phyloP scores from a whole-genome alignment of 331 rosid genomes.

The Arachis monticola region DNA sequence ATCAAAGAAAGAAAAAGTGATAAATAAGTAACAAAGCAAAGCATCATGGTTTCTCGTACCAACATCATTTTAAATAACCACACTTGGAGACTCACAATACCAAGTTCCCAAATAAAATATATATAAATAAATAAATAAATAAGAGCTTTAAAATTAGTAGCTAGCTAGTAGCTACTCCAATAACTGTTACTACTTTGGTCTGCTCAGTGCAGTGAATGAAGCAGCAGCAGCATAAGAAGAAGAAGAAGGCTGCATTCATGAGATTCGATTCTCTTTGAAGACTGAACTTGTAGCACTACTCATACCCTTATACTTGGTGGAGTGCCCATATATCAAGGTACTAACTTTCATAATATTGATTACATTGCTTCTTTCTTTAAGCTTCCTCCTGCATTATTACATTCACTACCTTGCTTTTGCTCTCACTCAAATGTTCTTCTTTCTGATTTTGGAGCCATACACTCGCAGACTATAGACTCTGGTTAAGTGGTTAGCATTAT shows the following conservation, averaged over 20 bases:
- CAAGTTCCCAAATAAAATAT: slow-evolving; percentile 16
- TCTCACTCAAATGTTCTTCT: neutral
- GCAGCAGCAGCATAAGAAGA: no score
- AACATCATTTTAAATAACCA: slow-evolving; percentile 37
- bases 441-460: no score
- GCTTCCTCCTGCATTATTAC: neutral
- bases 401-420: neutral
- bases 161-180: no score
- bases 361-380: slow-evolving; percentile 2
- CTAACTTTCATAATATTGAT: slow-evolving; percentile 6
- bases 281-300: slow-evolving; percentile 5
- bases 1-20: slow-evolving; percentile 33
- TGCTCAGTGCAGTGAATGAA: neutral
- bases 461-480: no score
- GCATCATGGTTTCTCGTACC: slow-evolving; percentile 53
- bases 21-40: slow-evolving; percentile 3
- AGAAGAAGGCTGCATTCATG: slow-evolving; percentile 27
- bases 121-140: neutral
- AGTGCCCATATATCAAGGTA: slow-evolving; percentile 22
- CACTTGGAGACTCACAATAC: slow-evolving; percentile 23
- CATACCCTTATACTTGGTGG: neutral
- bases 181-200: neutral
- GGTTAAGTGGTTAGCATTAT: neutral
- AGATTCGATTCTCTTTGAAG: neutral
- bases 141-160: neutral